phyloP scores from a whole-genome alignment of 2,329 filamentous ascomycete genomes.

The Trichoderma afroharzianum region DNA sequence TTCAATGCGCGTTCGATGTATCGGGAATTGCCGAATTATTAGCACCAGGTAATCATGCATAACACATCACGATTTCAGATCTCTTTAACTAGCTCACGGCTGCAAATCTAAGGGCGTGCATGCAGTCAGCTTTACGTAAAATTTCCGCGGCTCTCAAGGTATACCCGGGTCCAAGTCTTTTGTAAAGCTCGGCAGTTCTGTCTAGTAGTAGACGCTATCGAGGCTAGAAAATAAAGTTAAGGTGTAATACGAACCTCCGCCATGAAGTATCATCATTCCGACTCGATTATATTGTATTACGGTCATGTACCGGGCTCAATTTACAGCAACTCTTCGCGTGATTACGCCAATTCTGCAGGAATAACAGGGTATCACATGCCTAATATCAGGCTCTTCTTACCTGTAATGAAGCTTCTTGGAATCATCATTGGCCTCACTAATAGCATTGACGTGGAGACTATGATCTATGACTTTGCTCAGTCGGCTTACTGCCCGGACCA shows the following conservation, averaged over 20 bases:
- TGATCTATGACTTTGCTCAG: no score
- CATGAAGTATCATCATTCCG: no score
- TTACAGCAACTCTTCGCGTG: no score
- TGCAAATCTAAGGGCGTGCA: not conserved
- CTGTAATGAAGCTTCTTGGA: rapidly evolving
- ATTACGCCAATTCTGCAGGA: no score
- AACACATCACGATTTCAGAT: not conserved
- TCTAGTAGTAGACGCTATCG: not conserved
- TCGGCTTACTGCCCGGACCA: no score
- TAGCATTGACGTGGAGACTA: no score
- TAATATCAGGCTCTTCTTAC: no score
- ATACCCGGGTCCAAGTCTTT: not conserved
- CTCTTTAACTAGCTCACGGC: not conserved
- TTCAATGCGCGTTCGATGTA: not conserved
- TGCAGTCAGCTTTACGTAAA: not conserved
- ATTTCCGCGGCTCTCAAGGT: not conserved
- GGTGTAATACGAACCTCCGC: no score
- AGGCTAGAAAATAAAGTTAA: not conserved
- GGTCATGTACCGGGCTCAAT: no score
- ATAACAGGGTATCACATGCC: no score
- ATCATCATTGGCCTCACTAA: no score
- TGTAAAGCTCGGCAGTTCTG: not conserved
- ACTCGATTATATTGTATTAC: no score
- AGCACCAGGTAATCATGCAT: not conserved
- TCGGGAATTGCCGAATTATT: not conserved